phyloP scores from a whole-genome alignment of 164 flowering plant genomes.

The Berberis thunbergii region DNA sequence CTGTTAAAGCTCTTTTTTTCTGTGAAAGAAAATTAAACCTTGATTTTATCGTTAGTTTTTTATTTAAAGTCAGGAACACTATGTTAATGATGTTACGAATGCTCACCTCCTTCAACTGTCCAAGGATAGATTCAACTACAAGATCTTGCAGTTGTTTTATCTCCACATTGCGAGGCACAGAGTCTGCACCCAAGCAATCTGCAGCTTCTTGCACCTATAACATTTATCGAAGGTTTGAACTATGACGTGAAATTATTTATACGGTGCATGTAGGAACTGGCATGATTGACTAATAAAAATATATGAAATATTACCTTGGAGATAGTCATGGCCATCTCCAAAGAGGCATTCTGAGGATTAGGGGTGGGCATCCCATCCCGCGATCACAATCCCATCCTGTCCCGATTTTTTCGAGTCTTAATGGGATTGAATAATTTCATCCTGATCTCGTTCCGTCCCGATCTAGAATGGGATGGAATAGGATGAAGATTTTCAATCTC shows the following conservation, averaged over 20 bases:
- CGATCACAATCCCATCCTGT: too few relatives aligned
- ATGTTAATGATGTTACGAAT: neutral
- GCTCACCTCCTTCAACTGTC: constrained; percentile 36
- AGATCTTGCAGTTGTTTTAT: constrained; percentile 54
- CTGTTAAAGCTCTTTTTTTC: too few relatives aligned
- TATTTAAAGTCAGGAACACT: neutral
- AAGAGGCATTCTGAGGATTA: constrained; percentile 25
- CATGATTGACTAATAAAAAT: too few relatives aligned
- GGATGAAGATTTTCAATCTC: too few relatives aligned
- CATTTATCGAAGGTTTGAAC: neutral
- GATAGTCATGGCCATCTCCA: constrained; percentile 57
- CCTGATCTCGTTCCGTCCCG: too few relatives aligned
- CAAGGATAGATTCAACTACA: constrained; percentile 39
- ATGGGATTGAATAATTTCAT: too few relatives aligned
- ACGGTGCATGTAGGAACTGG: too few relatives aligned
- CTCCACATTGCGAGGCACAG: constrained; percentile 76
- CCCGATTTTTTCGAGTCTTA: too few relatives aligned
- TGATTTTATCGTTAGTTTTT: neutral
- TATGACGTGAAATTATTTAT: neutral
- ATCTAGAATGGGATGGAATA: too few relatives aligned
- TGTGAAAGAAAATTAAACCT: too few relatives aligned
- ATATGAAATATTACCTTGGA: constrained; percentile 41
- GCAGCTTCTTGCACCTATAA: constrained; percentile 94
- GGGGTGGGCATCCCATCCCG: too few relatives aligned
- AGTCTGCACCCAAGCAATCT: constrained; percentile 81